These are phyloP conservation scores for Lotus japonicus DNA, from an alignment of 306 rosid genomes.

Conservation along the genomic window DNA sequence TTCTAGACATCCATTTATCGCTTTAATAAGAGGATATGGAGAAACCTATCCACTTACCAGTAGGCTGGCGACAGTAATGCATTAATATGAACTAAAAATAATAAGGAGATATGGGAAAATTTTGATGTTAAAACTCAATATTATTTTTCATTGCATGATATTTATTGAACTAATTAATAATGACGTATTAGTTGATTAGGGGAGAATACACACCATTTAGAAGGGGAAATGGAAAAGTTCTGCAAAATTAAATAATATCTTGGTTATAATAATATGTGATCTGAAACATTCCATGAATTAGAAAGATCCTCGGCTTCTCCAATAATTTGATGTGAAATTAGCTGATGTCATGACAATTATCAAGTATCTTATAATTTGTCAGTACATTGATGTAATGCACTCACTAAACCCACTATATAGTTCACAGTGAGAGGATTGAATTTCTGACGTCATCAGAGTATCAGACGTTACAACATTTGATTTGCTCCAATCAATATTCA, in stretches of 20 bases:
- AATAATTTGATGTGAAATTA: conserved; percentile 32
- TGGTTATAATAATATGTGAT: neutral
- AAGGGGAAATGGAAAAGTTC: too few species aligned
- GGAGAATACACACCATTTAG: too few species aligned
- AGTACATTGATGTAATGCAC: conserved; percentile 4
- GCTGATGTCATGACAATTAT: conserved; percentile 35
- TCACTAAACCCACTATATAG: conserved; percentile 33
- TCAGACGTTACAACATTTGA: neutral
- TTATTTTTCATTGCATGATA: too few species aligned
- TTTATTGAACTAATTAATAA: too few species aligned
- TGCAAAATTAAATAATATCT: neutral
- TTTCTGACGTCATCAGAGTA: conserved; percentile 14
- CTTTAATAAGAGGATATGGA: too few species aligned
- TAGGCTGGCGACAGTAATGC: too few species aligned
- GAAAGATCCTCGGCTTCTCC: conserved; percentile 12
- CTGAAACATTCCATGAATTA: neutral
- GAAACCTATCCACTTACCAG: too few species aligned
- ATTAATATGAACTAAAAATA: too few species aligned
- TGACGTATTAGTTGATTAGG: too few species aligned
- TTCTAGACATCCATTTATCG: too few species aligned
- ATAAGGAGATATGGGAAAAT: too few species aligned
- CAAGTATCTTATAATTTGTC: conserved; percentile 5
- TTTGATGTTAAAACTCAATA: too few species aligned
- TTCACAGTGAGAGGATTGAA: conserved; percentile 32
- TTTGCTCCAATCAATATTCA: conserved; percentile 13